Conservation (phyloP, 2,329 filamentous ascomycete species). For the Aphanoascus verrucosus region DNA sequence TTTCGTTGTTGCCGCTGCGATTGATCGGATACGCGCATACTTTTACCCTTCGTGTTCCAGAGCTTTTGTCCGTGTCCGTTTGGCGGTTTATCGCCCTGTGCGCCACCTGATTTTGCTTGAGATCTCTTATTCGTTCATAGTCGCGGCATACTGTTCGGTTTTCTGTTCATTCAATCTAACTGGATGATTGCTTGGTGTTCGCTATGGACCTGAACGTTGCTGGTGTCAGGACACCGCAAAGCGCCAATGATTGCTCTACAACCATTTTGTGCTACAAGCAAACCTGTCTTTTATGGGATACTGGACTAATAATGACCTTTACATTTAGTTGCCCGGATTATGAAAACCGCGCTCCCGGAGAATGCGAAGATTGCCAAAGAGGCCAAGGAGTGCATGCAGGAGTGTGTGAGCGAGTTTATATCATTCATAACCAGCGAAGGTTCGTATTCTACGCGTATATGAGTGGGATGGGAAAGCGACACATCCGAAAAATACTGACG, state of each 20-base stretch:
- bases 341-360: constrained; percentile 94
- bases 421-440: constrained; percentile 99
- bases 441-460: constrained; percentile 36
- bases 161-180: neutral
- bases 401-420: constrained; percentile 99
- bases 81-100: neutral
- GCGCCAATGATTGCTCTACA: neutral
- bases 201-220: neutral
- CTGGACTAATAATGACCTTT: constrained; percentile 88
- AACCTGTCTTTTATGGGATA: neutral
- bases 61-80: neutral
- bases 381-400: constrained; percentile 99
- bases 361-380: constrained; percentile 99
- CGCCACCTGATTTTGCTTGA: neutral
- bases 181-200: neutral
- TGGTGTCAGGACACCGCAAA: neutral
- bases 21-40: constrained; percentile 7
- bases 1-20: constrained; percentile 12
- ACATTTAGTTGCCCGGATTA: constrained; percentile 94
- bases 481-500: constrained; percentile 9
- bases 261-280: neutral
- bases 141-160: neutral
- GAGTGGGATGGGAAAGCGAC: neutral
- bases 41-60: neutral
- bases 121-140: neutral